A percentile compares a stretch with the other conserved stretches of the same genome.
Evolutionary conservation across 2,329 filamentous ascomycete genomes (phyloP).

Genomic region (Magnaporthiopsis rhizophila): DNA sequence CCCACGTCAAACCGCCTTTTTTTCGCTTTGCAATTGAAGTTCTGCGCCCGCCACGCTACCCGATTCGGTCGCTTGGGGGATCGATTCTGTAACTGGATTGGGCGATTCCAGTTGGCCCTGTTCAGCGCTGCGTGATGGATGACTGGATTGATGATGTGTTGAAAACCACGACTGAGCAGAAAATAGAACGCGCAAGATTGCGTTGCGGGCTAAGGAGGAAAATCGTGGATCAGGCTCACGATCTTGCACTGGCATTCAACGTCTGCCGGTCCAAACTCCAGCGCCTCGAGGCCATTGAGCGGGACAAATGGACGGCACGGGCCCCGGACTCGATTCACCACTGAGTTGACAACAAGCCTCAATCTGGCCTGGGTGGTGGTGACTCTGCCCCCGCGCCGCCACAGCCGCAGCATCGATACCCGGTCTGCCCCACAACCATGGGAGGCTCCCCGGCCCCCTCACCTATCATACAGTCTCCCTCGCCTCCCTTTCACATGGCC

Average conservation of each 20-base stretch:
- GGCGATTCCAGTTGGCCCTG: background rate
- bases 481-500: background rate
- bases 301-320: background rate
- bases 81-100: background rate
- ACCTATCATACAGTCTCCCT: background rate
- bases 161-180: background rate
- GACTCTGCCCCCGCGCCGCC: background rate
- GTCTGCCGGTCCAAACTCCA: slow-evolving; percentile 5
- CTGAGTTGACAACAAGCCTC: background rate
- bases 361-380: background rate
- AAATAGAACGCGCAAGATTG: background rate
- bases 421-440: background rate
- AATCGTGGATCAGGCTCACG: background rate
- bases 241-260: slow-evolving; percentile 5
- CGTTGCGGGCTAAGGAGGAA: background rate
- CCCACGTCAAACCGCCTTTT: background rate
- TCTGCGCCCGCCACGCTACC: background rate
- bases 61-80: background rate
- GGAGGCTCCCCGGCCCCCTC: too few species aligned
- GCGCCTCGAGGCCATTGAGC: slow-evolving; percentile 2
- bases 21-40: background rate
- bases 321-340: background rate
- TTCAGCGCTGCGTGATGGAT: background rate
- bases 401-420: slow-evolving; percentile 1
- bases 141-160: too few species aligned